Base-by-base conservation (phyloP, 1,139 yeast genomes). In the Magnusiomyces ingens region DNA sequence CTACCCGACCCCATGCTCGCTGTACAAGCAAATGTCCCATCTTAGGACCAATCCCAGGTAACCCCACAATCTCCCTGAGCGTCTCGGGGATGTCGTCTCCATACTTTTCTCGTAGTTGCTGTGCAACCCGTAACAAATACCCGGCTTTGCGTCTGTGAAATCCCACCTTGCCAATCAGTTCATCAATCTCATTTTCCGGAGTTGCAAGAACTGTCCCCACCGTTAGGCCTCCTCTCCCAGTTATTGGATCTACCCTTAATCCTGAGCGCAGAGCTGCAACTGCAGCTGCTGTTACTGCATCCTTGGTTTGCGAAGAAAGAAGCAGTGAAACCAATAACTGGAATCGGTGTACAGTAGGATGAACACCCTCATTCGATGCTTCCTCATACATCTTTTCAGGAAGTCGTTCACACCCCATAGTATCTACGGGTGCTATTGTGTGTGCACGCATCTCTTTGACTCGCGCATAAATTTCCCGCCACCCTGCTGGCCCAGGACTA, bases 21-120 rank as follows among this genome's bases (percentile, higher is more conserved):
- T 89, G 96, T 59, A 89, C 71, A 2, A 91, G 75, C 38, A 91
- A 70, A 66, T 80, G 85, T 0, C 95, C 96, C 98, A 91, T 91
- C 66, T 91, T 91, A 11, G 96, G 96, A 0, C 99, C 99, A 1
- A 91, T 95, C 0, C 99, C 99, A 0, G 97, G 97, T 40, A 91
- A 70, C 0, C 77, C 69, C 2, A 80, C 75, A 55, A 90, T 75
- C 1, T 84, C 91, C 10, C 78, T 81, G 12, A 89, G 77, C 0
- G 83, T 81, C 15, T 77, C 70, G 2, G 73, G 73, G 1, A 91
- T 77, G 62, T 90, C 97, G 8, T 83, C 83, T 18, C 73, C 70
- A 64, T 76, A 81, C 17, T 77, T 63, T 2, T 76, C 77, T 2
- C 67, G 62, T 3, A 91, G 61, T 3, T 85, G 72, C 50, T 71